A percentile compares a stretch with the other conserved stretches of the same genome.
Evolutionary conservation across 352 stramenopile genomes (phyloP).

Genomic region (Phytopythium delawarense): DNA sequence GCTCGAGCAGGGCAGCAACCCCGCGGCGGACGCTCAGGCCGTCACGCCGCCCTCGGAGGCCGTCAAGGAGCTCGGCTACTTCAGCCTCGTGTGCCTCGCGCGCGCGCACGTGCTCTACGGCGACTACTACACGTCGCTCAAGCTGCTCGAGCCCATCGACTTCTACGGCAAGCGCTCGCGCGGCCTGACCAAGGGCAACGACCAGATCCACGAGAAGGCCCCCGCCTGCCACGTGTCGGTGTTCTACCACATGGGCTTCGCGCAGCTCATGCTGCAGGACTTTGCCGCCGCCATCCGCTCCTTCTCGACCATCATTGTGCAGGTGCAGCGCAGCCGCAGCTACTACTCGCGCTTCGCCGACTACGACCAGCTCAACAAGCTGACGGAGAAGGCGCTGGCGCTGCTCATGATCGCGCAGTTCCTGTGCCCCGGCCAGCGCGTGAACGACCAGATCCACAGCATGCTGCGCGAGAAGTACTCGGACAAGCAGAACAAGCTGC

Average conservation of each 20-base stretch:
- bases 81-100: constrained; percentile 92
- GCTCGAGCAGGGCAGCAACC: constrained; percentile 51
- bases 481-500: constrained; percentile 86
- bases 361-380: constrained; percentile 95
- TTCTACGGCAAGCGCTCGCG: constrained; percentile 80
- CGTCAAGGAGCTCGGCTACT: constrained; percentile 94
- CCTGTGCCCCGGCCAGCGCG: constrained; percentile 82
- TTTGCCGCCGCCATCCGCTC: constrained; percentile 92
- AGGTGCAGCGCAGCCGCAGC: constrained; percentile 86
- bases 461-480: constrained; percentile 94
- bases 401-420: constrained; percentile 89
- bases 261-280: constrained; percentile 96
- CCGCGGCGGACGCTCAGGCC: constrained; percentile 10
- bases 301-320: constrained; percentile 87
- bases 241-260: constrained; percentile 97
- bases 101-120: constrained; percentile 95
- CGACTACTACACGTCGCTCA: constrained; percentile 95
- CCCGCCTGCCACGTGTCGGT: constrained; percentile 93
- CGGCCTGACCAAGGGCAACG: constrained; percentile 43
- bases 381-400: constrained; percentile 94
- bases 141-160: constrained; percentile 90
- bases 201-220: constrained; percentile 89
- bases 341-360: constrained; percentile 90
- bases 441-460: constrained; percentile 84
- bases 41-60: constrained; percentile 52